Base-by-base conservation (phyloP, 169 alveolate species). In the Plasmodium sp. region DNA sequence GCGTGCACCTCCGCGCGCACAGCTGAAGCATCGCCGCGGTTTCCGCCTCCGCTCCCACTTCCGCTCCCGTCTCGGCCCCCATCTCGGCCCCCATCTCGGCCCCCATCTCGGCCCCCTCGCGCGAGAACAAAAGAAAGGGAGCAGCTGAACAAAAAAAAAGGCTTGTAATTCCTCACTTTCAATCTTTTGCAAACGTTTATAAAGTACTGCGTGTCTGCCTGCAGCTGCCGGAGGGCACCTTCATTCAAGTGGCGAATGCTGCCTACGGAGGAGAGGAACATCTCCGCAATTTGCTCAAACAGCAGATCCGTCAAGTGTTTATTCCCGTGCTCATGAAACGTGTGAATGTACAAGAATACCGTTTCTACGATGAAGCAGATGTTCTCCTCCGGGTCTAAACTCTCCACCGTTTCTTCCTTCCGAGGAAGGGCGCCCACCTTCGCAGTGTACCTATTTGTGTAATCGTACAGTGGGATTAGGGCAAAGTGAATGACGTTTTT, bases 301-400 rank as follows among this genome's bases (percentile, higher is more conserved):
- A 88, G 22, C 14, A 79, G 62, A 39, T 88, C 83, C 34, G 72
- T 22, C 9, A 88, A 10, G 67, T 88, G 7, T n/a, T 58, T 51
- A 54, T 14, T 36, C 34, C 62, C 82, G 22, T 88, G 31, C 81
- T 79, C 94, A 77, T 88, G 82, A 48, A 79, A 80, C 79, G 62
- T 88, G 48, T 88, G 82, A 12, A 88, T 62, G 67, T 79, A 88
- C 16, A 79, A 10, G 43, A 88, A 88, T 56, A 88, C n/a, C 16
- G 88, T 54, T n/a, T 88, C 94, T 62, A 56, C 83, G 31, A 88
- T 54, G 33, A 88, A 79, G 10, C 94, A 88, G 10, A 88, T 88
- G 62, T 88, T 58, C 79, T 88, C 94, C 9, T 88, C 72, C 4
- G 94, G 94, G 5, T 88, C 94, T 5, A 4, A 58, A 2, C 2